Conservation (phyloP, 2,329 filamentous ascomycete species). For the Aschersonia sp. region DNA sequence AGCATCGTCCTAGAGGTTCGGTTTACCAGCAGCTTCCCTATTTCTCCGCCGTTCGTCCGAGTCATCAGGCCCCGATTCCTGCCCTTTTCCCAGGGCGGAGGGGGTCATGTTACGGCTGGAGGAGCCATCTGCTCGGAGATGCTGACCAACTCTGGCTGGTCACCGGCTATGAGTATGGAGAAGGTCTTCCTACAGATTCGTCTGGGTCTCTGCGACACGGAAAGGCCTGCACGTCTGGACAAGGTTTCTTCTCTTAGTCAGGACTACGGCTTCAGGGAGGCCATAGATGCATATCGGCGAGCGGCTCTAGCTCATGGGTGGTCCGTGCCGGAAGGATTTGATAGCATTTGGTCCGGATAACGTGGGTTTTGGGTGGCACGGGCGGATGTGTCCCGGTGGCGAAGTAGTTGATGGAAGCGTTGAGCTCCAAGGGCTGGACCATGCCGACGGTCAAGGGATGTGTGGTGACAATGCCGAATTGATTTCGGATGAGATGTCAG, state of each 20-base stretch:
- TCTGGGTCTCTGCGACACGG: slow-evolving; percentile 54
- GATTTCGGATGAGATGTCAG: too few species aligned
- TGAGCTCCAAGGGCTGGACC: too few species aligned
- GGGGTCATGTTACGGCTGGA: slow-evolving; percentile 72
- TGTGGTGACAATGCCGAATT: too few species aligned
- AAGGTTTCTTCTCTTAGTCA: neutral
- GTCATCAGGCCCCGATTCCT: slow-evolving; percentile 71
- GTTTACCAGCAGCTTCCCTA: slow-evolving; percentile 63
- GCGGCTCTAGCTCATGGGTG: slow-evolving; percentile 57
- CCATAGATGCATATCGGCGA: slow-evolving; percentile 57
- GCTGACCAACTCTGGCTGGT: slow-evolving; percentile 74
- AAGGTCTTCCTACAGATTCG: slow-evolving; percentile 69
- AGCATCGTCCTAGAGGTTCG: slow-evolving; percentile 72
- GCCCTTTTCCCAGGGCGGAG: slow-evolving; percentile 56
- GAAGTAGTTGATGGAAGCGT: too few species aligned
- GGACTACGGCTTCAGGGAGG: slow-evolving; percentile 57
- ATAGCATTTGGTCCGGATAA: slow-evolving; percentile 17
- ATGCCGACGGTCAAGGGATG: too few species aligned
- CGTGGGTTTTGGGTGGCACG: too few species aligned
- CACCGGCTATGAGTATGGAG: slow-evolving; percentile 57
- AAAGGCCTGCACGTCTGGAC: slow-evolving; percentile 62
- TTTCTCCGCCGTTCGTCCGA: slow-evolving; percentile 70
- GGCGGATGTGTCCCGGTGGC: too few species aligned
- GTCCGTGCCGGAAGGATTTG: slow-evolving; percentile 51
- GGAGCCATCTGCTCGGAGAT: slow-evolving; percentile 78